Conservation (phyloP, 352 stramenopile species). For the Hyaloperonospora brassicae region DNA sequence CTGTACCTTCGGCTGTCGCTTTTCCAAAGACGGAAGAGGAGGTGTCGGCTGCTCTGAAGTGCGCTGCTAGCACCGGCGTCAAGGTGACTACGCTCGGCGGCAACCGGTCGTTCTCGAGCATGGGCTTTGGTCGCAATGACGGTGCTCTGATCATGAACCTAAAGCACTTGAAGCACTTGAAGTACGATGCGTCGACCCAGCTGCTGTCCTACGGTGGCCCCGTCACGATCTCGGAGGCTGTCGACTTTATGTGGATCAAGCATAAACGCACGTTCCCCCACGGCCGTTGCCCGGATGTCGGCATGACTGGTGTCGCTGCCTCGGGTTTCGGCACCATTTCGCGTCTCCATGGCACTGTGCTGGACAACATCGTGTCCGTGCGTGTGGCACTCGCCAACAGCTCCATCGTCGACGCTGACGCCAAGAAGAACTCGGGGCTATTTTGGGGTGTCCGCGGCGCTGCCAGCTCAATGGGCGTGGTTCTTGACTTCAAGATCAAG, state of each 20-base stretch:
- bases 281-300: conserved; percentile 22
- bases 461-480: conserved; percentile 21
- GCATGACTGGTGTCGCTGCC: conserved; percentile 21
- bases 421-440: conserved; percentile 18
- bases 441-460: conserved; percentile 22
- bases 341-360: conserved; percentile 14
- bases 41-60: conserved; percentile 17
- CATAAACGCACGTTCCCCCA: conserved; percentile 17
- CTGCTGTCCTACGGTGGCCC: conserved; percentile 24
- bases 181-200: conserved; percentile 14
- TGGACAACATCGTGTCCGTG: conserved; percentile 22
- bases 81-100: conserved; percentile 24
- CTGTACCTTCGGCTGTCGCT: conserved; percentile 16
- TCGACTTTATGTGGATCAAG: conserved; percentile 16
- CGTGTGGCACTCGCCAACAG: conserved; percentile 21
- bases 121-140: conserved; percentile 24
- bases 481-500: conserved; percentile 22
- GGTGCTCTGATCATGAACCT: conserved; percentile 23
- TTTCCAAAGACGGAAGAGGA: conserved; percentile 20
- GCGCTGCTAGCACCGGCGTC: conserved; percentile 13
- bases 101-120: conserved; percentile 26
- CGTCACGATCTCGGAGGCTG: conserved; percentile 24
- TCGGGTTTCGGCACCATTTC: conserved; percentile 25
- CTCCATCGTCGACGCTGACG: conserved; percentile 17
- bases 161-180: conserved; percentile 17